Evolutionary conservation across 257 asterid species (phyloP).

Genomic region (Agastache rugosa): DNA sequence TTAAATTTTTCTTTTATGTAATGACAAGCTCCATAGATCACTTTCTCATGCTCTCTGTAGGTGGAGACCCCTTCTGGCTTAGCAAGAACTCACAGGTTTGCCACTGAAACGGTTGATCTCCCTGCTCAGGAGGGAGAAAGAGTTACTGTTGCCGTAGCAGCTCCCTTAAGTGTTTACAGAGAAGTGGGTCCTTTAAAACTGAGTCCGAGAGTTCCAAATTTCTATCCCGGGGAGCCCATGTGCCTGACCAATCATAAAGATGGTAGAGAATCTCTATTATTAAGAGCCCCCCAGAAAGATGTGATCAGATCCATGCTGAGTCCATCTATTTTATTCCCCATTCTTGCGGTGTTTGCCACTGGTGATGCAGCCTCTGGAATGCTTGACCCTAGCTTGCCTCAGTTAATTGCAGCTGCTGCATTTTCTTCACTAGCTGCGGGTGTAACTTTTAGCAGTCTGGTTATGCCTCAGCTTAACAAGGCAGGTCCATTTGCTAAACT

Average conservation of each 20-base stretch:
- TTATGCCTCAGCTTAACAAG: slow-evolving; percentile 78
- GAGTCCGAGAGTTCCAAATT: slow-evolving; percentile 76
- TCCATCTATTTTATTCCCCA: slow-evolving; percentile 74
- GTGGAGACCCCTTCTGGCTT: slow-evolving; percentile 88
- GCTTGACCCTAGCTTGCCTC: slow-evolving; percentile 88
- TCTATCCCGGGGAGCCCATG: slow-evolving; percentile 94
- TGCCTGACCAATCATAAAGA: slow-evolving; percentile 84
- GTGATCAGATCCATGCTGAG: slow-evolving; percentile 53
- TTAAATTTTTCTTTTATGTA: neutral
- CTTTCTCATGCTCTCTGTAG: slow-evolving; percentile 47
- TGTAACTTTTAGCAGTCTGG: slow-evolving; percentile 64
- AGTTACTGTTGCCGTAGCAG: slow-evolving; percentile 88
- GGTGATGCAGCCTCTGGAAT: slow-evolving; percentile 96
- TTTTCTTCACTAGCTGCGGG: slow-evolving; percentile 78
- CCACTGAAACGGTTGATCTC: slow-evolving; percentile 94
- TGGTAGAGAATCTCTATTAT: slow-evolving; percentile 79
- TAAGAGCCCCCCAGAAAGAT: slow-evolving; percentile 83
- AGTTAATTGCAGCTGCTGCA: slow-evolving; percentile 69
- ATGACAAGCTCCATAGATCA: slow-evolving; percentile 32
- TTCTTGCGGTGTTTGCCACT: slow-evolving; percentile 70
- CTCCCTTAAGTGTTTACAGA: slow-evolving; percentile 70
- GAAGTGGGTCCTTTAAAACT: slow-evolving; percentile 80
- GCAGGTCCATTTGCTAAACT: slow-evolving; percentile 48
- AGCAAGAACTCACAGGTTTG: slow-evolving; percentile 93
- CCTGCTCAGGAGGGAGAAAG: slow-evolving; percentile 97